Evolutionary conservation across 2,329 filamentous ascomycete species (phyloP), one percentile per base, ranked within the genome.

Genomic region (Penicillium sp.): DNA sequence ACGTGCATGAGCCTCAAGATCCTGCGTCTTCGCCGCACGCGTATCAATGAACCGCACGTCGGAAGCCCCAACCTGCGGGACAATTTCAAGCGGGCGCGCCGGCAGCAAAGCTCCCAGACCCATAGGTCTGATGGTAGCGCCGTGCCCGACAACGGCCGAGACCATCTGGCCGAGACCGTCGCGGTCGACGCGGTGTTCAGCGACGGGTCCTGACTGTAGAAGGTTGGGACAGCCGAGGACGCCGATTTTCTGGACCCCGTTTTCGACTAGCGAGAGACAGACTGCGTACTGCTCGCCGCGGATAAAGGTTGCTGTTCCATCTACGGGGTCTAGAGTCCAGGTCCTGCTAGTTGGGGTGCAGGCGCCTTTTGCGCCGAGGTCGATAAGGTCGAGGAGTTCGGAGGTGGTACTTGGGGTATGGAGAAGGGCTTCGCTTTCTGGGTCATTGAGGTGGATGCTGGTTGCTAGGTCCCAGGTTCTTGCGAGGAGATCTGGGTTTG

Each of bases 281-380:
- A 88, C 83, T 3, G 82, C 85, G 58, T 87, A 88, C 71, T 88
- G 85, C 70, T 84, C 78, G 3, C 82, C 82, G 39, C 74, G 73
- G 61, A 88, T 80, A 57, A 86, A 88, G 0, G 84, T 82, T 16
- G 81, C 82, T 1, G 85, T 88, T 31, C 85, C 85, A 62, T 88
- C 85, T 8, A 88, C 82, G 0, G 85, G 85, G 65, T 88, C 85
- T 68, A 88, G 79, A 31, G 85, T 80, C 85, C 85, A 88, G 50
- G 83, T 78, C 1, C 80, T 73, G 3, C 71, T 79, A 59, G 62
- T 75, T 59, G 65, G 68, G 5, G 70, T 72, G 45, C 72, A 73
- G 10, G 70, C 61, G 1, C 78, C 79, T 2, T 73, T 67, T 0
- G 77, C 81, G 2, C 85, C 85, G 13, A 81, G 72, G 67, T 87